A percentile compares a stretch with the other conserved stretches of the same genome.
Conservation (phyloP, 139 green algal genomes). For the Astrephomene gubernaculifera region DNA sequence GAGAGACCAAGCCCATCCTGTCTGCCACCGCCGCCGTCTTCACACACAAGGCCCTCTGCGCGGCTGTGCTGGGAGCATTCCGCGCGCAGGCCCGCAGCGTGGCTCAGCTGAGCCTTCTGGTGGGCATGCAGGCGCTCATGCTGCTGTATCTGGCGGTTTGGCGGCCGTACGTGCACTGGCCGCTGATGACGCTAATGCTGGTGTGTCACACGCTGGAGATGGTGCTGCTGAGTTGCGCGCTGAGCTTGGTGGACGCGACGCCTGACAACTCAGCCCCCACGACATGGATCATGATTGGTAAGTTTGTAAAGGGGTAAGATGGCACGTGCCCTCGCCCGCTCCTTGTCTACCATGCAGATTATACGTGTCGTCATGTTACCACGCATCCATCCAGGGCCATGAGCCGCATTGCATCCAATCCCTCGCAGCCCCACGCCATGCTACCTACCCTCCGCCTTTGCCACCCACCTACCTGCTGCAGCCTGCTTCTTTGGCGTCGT, state of each 20-base stretch:
- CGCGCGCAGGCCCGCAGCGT: neutral
- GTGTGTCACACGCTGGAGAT: neutral
- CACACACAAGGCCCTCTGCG: slow-evolving; percentile 15
- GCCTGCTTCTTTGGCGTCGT: neutral
- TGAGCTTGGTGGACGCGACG: neutral
- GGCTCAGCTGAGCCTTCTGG: neutral
- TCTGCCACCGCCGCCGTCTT: neutral
- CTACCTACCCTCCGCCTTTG: too few species aligned
- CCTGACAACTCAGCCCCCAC: neutral
- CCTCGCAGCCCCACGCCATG: too few species aligned
- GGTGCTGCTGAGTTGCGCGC: neutral
- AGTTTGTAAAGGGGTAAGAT: too few species aligned
- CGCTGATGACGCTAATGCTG: neutral
- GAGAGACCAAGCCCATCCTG: slow-evolving; percentile 16
- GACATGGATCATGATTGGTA: slow-evolving; percentile 5
- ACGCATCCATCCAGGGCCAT: too few species aligned
- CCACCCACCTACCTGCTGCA: too few species aligned
- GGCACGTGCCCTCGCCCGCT: too few species aligned
- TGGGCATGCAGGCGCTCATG: neutral
- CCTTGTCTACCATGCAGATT: too few species aligned
- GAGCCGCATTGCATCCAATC: too few species aligned
- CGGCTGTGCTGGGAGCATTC: neutral
- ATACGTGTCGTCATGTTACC: too few species aligned
- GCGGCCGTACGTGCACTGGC: neutral
- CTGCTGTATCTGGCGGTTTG: neutral